A percentile compares a stretch with the other conserved stretches of the same genome.
Evolutionary conservation across 352 stramenopile genomes (phyloP).

Genomic region (Phytopythium helicoides): DNA sequence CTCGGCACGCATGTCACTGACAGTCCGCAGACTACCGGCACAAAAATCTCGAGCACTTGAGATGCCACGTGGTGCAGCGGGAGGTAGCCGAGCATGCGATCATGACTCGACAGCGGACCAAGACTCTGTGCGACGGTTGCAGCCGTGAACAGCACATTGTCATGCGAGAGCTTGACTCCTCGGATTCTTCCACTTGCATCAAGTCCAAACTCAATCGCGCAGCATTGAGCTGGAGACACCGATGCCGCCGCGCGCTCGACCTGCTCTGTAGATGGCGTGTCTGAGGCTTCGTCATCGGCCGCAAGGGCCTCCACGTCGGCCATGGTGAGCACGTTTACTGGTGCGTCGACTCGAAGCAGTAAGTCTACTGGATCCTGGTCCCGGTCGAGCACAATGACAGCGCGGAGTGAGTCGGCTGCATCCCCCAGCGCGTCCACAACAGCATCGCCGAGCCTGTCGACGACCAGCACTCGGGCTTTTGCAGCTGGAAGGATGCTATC

Average conservation of each 20-base stretch:
- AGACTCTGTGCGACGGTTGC: constrained; percentile 57
- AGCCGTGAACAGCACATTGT: constrained; percentile 84
- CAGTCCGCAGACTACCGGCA: constrained; percentile 61
- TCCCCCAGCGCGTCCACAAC: constrained; percentile 35
- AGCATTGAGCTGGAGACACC: constrained; percentile 44
- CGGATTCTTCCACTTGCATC: constrained; percentile 46
- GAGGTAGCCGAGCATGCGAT: constrained; percentile 69
- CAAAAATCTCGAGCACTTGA: constrained; percentile 74
- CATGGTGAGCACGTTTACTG: constrained; percentile 44
- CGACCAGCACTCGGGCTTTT: constrained; percentile 50
- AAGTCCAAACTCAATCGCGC: constrained; percentile 63
- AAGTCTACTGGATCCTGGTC: constrained; percentile 21
- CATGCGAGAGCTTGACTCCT: constrained; percentile 63
- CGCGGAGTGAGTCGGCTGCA: constrained; percentile 29
- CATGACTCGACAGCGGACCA: constrained; percentile 36
- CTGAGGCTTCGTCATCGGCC: constrained; percentile 16
- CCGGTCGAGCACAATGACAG: constrained; percentile 41
- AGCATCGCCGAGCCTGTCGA: constrained; percentile 50
- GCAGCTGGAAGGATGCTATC: constrained; percentile 51
- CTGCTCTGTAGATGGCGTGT: constrained; percentile 16
- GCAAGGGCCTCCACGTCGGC: constrained; percentile 38
- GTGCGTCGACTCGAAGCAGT: constrained; percentile 20
- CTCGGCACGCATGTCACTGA: constrained; percentile 60
- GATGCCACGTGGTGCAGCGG: constrained; percentile 63
- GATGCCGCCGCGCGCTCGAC: constrained; percentile 25